Base-by-base conservation (phyloP, 139 green algal genomes). In the Eudorina sp. region DNA sequence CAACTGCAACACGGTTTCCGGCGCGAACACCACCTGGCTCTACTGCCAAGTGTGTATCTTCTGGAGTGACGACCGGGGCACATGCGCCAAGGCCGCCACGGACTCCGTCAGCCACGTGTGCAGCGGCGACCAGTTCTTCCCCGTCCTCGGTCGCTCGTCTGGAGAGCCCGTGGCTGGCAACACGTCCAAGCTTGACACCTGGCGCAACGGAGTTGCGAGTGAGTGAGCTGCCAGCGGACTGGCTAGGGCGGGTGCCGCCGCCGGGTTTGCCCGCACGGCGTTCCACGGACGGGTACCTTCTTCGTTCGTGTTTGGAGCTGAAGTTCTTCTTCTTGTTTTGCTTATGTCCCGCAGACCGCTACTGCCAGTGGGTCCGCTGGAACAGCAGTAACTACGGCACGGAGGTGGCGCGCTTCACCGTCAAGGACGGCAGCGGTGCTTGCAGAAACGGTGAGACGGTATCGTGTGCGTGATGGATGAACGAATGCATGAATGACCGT, bases 281-380 rank as follows among this genome's bases (percentile, higher is more conserved):
- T 41, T 11, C n/a, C 18, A 36, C 6, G 58, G 58, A 9, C 8
- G 8, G 31, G 29, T 66, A 4, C 55, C 55, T 66, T 66, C 27
- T 66, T 66, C 8, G 55, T 21, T 55, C 11, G 13, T 13, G 13
- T 55, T 9, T 55, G 48, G 13, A 13, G 29, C 7, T 72, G 34
- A 51, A 7, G 36, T 27, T 16, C 62, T 41, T 43, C 62, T 43
- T n/a, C 62, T 14, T 72, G 40, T n/a, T n/a, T n/a, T n/a, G n/a
- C n/a, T n/a, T n/a, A n/a, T n/a, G n/a, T n/a, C n/a, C n/a, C n/a
- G n/a, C 69, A 77, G 69, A 77, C 40, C 36, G 36, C 8, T 77
- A 77, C 40, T 77, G 69, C 23, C 69, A 77, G 69, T 77, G 69
- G 69, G 38, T 31, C 9, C 69, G 69, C 38, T 77, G 69, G 69